Percentiles rank a stretch among this genome's conserved stretches.
Evolutionary conservation across 768 basidiomycete genomes (phyloP).

Genomic region (Psilocybe cubensis): DNA sequence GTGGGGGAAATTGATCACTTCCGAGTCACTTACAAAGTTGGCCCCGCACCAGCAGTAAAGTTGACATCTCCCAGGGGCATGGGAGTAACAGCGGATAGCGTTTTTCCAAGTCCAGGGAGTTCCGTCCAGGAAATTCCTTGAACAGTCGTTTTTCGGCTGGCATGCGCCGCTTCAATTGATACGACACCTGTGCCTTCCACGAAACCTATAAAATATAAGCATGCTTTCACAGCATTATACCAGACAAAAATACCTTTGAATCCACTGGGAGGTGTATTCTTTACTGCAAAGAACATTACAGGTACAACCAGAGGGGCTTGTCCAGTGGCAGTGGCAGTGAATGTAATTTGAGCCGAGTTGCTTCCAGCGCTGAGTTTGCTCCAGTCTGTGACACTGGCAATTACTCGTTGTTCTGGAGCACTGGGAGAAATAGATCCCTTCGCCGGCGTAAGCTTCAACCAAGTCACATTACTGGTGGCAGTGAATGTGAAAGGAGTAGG

Average conservation of each 20-base stretch:
- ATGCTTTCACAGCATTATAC: neutral
- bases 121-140: slow-evolving; percentile 60
- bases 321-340: slow-evolving; percentile 47
- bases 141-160: slow-evolving; percentile 48
- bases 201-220: slow-evolving; percentile 56
- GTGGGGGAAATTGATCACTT: neutral
- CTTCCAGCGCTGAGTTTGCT: slow-evolving; percentile 41
- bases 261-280: slow-evolving; percentile 38
- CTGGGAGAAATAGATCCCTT: slow-evolving; percentile 52
- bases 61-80: slow-evolving; percentile 55
- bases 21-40: slow-evolving; percentile 48
- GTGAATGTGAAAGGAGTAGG: slow-evolving; percentile 60
- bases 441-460: slow-evolving; percentile 52
- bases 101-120: slow-evolving; percentile 62
- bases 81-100: slow-evolving; percentile 63
- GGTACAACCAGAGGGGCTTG: slow-evolving; percentile 37
- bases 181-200: slow-evolving; percentile 67
- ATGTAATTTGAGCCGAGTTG: slow-evolving; percentile 42
- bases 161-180: slow-evolving; percentile 69
- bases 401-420: slow-evolving; percentile 55
- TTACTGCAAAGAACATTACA: slow-evolving; percentile 39
- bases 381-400: slow-evolving; percentile 61
- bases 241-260: slow-evolving; percentile 50
- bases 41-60: slow-evolving; percentile 66
- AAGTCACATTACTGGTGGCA: slow-evolving; percentile 49